These are phyloP conservation scores for Penicillium sp. DNA, from an alignment of 2,329 filamentous ascomycete genomes.

Conservation along the genomic window DNA sequence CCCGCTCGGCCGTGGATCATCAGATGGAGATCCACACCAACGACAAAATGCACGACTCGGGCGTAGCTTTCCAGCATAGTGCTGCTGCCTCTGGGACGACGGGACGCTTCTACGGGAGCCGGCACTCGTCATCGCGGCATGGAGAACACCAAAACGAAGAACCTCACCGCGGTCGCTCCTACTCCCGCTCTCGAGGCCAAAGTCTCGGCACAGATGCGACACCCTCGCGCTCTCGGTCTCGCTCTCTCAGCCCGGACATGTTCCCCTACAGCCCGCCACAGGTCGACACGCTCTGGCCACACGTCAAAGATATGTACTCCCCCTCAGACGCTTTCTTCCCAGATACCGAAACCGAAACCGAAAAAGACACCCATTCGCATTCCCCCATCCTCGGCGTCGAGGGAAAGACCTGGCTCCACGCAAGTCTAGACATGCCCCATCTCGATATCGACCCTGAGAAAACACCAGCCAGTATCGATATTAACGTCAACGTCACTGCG, in stretches of 20 bases:
- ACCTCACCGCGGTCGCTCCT: constrained; percentile 9
- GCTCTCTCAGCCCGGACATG: constrained; percentile 16
- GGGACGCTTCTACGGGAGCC: constrained; percentile 25
- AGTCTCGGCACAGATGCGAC: constrained; percentile 18
- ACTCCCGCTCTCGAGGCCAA: constrained; percentile 9
- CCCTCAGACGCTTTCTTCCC: neutral
- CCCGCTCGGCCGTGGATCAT: constrained; percentile 10
- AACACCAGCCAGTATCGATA: neutral
- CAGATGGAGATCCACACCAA: neutral
- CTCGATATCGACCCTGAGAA: neutral
- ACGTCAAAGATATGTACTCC: constrained; percentile 7
- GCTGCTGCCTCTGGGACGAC: constrained; percentile 1
- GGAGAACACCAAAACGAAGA: constrained; percentile 3
- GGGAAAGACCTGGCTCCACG: constrained; percentile 21
- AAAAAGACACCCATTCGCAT: neutral
- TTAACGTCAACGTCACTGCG: neutral
- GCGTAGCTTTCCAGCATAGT: constrained; percentile 11
- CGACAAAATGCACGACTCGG: constrained; percentile 20
- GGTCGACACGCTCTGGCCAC: constrained; percentile 11
- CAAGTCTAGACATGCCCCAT: constrained; percentile 13
- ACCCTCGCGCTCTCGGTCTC: constrained; percentile 8
- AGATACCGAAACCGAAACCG: neutral
- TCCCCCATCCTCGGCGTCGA: constrained; percentile 11
- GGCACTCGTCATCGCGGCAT: constrained; percentile 13
- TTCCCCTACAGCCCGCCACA: constrained; percentile 30